phyloP scores from a whole-genome alignment of 2,329 filamentous ascomycete genomes.

The Zymoseptoria crescenta region DNA sequence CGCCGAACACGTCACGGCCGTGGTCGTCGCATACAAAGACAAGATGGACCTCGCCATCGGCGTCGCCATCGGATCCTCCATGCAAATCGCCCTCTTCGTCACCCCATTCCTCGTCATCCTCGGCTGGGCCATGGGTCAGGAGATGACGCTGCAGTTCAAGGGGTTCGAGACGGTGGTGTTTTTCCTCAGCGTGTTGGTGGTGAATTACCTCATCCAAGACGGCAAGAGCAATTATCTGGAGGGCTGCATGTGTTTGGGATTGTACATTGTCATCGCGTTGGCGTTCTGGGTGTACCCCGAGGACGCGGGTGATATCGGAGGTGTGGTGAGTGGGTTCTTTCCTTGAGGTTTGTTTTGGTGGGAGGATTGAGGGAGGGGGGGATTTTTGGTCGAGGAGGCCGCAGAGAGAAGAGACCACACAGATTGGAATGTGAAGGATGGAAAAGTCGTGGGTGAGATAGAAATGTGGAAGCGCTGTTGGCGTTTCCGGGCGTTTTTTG shows the following conservation, averaged over 20 bases:
- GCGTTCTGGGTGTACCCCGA: conserved; percentile 53
- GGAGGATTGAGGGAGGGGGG: background rate
- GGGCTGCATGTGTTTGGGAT: conserved; percentile 54
- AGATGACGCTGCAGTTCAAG: conserved; percentile 70
- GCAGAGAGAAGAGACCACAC: no score
- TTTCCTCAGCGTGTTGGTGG: conserved; percentile 76
- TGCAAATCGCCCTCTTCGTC: conserved; percentile 52
- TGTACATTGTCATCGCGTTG: conserved; percentile 52
- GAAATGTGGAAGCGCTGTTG: no score
- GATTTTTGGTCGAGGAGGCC: no score
- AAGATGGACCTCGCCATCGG: conserved; percentile 52
- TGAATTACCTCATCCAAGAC: conserved; percentile 80
- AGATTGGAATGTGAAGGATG: no score
- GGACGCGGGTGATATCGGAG: conserved; percentile 15
- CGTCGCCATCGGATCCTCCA: conserved; percentile 46
- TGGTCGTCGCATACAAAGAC: conserved; percentile 48
- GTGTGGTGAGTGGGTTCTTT: conserved; percentile 13
- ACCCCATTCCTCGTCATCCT: conserved; percentile 51
- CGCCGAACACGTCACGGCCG: conserved; percentile 49
- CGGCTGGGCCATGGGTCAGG: conserved; percentile 46
- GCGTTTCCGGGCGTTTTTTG: no score
- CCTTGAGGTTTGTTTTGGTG: background rate
- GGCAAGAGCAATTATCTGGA: conserved; percentile 83
- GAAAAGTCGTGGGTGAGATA: no score
- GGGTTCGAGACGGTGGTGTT: conserved; percentile 82